A percentile compares a stretch with the other conserved stretches of the same genome.
These are phyloP conservation scores for Jaltomata sinuosa DNA, from an alignment of 257 asterid species.

Conservation along the genomic window DNA sequence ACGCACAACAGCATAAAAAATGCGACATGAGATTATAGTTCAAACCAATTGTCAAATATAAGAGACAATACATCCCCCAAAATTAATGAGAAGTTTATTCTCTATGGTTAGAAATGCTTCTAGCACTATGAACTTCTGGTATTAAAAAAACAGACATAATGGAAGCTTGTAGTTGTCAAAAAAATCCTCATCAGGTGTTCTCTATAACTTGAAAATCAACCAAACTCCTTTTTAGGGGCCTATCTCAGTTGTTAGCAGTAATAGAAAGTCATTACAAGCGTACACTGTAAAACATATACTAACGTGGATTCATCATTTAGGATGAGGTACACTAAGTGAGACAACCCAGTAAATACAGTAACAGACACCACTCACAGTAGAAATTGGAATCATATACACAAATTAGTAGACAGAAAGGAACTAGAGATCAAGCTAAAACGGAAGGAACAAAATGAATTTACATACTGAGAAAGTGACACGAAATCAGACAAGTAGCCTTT, in stretches of 20 bases:
- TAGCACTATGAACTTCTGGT: background rate
- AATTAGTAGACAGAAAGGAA: background rate
- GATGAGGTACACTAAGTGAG: background rate
- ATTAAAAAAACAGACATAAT: background rate
- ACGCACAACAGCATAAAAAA: background rate
- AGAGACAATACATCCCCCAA: background rate
- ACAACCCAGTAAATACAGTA: background rate
- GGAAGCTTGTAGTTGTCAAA: background rate
- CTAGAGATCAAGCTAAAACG: background rate
- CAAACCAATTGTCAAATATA: background rate
- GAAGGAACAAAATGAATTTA: background rate
- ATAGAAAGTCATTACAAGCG: background rate
- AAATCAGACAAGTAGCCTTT: background rate
- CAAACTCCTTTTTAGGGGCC: background rate
- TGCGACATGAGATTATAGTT: background rate
- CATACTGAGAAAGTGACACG: background rate
- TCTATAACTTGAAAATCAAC: background rate
- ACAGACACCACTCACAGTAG: background rate
- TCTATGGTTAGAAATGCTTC: background rate
- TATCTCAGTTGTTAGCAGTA: background rate
- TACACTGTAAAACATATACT: background rate
- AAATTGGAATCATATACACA: background rate
- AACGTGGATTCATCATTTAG: background rate
- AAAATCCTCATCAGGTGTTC: background rate
- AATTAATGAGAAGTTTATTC: background rate